These are phyloP conservation scores for Arthromyces matolae DNA, from an alignment of 768 basidiomycete species.

Conservation along the genomic window DNA sequence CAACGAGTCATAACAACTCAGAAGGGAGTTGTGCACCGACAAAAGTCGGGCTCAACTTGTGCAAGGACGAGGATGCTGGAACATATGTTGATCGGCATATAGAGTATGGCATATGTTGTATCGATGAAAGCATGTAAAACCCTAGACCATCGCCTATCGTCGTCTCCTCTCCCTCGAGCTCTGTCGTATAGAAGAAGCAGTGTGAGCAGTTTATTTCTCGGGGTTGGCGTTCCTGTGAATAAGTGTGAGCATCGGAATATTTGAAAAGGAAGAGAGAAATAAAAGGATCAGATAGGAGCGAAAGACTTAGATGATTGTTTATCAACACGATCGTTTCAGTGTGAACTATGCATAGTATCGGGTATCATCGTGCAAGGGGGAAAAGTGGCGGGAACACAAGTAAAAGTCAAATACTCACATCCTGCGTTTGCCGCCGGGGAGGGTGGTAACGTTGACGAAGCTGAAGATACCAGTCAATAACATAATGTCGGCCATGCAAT, in stretches of 20 bases:
- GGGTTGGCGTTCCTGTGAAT: slow-evolving; percentile 59
- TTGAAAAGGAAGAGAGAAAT: slow-evolving; percentile 15
- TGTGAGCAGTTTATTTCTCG: slow-evolving; percentile 46
- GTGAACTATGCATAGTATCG: slow-evolving; percentile 88
- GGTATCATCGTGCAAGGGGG: slow-evolving; percentile 48
- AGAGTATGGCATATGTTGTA: slow-evolving; percentile 9
- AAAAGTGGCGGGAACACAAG: slow-evolving; percentile 1
- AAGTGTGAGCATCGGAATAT: slow-evolving; percentile 20
- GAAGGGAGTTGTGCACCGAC: slow-evolving; percentile 4
- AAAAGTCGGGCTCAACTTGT: slow-evolving; percentile 1
- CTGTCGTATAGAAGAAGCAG: background rate
- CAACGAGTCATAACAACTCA: slow-evolving; percentile 3
- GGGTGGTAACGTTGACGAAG: slow-evolving; percentile 91
- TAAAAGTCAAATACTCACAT: slow-evolving; percentile 69
- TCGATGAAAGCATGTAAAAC: background rate
- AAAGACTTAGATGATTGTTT: slow-evolving; percentile 90
- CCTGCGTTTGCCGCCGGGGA: slow-evolving; percentile 89
- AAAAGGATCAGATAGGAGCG: slow-evolving; percentile 92
- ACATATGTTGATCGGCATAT: slow-evolving; percentile 19
- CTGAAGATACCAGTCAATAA: slow-evolving; percentile 59
- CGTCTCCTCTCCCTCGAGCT: background rate
- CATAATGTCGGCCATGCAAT: too few relatives aligned
- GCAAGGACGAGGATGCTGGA: slow-evolving; percentile 11
- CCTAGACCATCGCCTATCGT: slow-evolving; percentile 2
- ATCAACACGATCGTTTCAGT: slow-evolving; percentile 86